phyloP scores from a whole-genome alignment of 331 rosid genomes.

The Acacia concinna region DNA sequence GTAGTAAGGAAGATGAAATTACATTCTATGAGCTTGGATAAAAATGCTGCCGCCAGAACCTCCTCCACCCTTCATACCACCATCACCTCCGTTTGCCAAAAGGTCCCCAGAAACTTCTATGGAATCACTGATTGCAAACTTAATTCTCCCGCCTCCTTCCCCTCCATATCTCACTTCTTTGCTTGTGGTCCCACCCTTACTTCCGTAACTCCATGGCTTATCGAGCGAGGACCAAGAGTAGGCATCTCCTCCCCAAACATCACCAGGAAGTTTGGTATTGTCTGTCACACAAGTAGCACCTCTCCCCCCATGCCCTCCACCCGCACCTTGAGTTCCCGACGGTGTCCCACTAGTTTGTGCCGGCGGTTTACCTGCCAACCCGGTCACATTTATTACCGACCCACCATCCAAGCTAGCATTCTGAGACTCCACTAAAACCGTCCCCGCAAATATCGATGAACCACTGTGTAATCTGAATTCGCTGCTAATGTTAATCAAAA shows the following conservation, averaged over 20 bases:
- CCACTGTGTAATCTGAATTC: conserved; percentile 55
- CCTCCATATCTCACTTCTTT: conserved; percentile 86
- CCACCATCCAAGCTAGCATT: conserved; percentile 38
- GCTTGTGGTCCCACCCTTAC: conserved; percentile 84
- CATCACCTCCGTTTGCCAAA: conserved; percentile 83
- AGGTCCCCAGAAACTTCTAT: conserved; percentile 61
- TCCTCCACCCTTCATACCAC: conserved; percentile 90
- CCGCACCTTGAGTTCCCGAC: conserved; percentile 75
- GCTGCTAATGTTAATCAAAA: conserved; percentile 59
- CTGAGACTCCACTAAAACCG: conserved; percentile 31
- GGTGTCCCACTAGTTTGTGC: conserved; percentile 87
- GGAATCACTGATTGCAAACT: conserved; percentile 44
- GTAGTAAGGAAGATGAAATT: conserved; percentile 39
- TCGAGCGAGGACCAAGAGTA: conserved; percentile 74
- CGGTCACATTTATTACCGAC: conserved; percentile 46
- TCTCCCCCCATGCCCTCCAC: conserved; percentile 96
- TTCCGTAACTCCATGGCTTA: conserved; percentile 72
- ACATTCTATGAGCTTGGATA: conserved; percentile 72
- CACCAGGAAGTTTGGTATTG: conserved; percentile 70
- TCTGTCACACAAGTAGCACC: conserved; percentile 89
- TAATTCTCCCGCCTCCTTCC: conserved; percentile 88
- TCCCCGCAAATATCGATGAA: conserved; percentile 45
- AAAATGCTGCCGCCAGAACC: conserved; percentile 97
- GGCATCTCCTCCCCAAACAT: conserved; percentile 66
- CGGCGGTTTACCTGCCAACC: conserved; percentile 80